Conservation (phyloP, 495 filamentous ascomycete genomes). For the Paragyromitra xinjiangensis region DNA sequence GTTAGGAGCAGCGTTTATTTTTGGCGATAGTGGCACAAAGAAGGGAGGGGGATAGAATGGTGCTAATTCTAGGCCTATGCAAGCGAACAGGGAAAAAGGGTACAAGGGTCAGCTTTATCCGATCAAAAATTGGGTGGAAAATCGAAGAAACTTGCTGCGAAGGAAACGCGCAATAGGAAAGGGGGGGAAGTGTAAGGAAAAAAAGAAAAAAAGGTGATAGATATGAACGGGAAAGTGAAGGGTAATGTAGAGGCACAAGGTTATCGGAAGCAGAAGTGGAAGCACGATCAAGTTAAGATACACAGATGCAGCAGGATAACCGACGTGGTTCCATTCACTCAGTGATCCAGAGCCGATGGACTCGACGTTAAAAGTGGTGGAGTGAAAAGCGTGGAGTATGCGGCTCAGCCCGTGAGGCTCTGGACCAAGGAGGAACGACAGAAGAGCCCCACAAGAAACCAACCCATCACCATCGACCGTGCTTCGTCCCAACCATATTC, state of each 20-base stretch:
- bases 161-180: constrained; percentile 36
- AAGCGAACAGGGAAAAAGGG: constrained; percentile 36
- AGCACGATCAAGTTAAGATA: constrained; percentile 49
- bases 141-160: constrained; percentile 36
- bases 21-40: constrained; percentile 32
- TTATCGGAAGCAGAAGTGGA: constrained; percentile 39
- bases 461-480: constrained; percentile 36
- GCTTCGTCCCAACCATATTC: constrained; percentile 46
- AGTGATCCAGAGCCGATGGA: constrained; percentile 41
- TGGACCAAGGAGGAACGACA: constrained; percentile 45
- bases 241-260: constrained; percentile 33
- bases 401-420: constrained; percentile 54
- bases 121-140: constrained; percentile 43
- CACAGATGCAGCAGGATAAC: constrained; percentile 53
- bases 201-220: constrained; percentile 31
- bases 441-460: constrained; percentile 53
- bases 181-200: constrained; percentile 26
- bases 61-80: constrained; percentile 43
- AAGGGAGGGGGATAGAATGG: constrained; percentile 44
- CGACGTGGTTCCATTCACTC: constrained; percentile 56
- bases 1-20: constrained; percentile 34
- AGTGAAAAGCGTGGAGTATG: constrained; percentile 42
- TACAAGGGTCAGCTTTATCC: constrained; percentile 49
- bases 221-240: constrained; percentile 26
- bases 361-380: constrained; percentile 41